A percentile compares a stretch with the other conserved stretches of the same genome.
These are phyloP conservation scores for Meripilus lineatus DNA, from an alignment of 1,284 basidiomycete species.

Conservation along the genomic window DNA sequence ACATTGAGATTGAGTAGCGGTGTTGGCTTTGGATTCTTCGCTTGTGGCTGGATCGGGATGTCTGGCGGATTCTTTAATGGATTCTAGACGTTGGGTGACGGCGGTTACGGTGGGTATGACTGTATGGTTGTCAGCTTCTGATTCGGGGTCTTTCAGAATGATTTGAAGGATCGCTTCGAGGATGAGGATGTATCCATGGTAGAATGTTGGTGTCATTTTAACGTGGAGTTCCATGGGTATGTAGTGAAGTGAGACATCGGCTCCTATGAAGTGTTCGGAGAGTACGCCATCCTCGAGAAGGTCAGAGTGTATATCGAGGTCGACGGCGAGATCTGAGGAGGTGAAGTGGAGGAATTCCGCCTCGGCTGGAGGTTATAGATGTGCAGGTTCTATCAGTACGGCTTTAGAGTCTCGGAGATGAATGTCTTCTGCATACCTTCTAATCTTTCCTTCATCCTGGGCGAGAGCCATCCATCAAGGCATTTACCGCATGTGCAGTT, in stretches of 20 bases:
- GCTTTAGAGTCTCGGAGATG: background rate
- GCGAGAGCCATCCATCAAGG: conserved; percentile 17
- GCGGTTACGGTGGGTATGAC: conserved; percentile 9
- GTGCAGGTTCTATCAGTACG: background rate
- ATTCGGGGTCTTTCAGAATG: conserved; percentile 3
- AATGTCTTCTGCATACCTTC: conserved; percentile 9
- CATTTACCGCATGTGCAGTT: conserved; percentile 16
- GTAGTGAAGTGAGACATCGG: conserved; percentile 13
- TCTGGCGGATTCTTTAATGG: background rate
- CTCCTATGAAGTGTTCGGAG: conserved; percentile 8
- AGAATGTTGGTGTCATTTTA: conserved; percentile 14
- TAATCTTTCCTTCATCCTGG: conserved; percentile 15
- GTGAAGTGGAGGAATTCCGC: conserved; percentile 8
- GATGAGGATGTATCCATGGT: conserved; percentile 11
- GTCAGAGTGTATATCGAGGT: conserved; percentile 4
- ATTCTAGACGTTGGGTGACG: conserved; percentile 1
- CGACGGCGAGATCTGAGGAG: conserved; percentile 1
- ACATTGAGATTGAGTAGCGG: background rate
- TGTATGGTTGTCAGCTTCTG: background rate
- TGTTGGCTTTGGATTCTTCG: background rate
- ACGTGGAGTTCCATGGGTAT: conserved; percentile 12
- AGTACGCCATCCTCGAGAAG: conserved; percentile 7
- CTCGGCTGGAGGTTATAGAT: conserved; percentile 2
- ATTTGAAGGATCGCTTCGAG: conserved; percentile 10
- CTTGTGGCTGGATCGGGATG: background rate